Conservation (phyloP, 1,139 yeast genomes). For the Meyerozyma elateridarum region DNA sequence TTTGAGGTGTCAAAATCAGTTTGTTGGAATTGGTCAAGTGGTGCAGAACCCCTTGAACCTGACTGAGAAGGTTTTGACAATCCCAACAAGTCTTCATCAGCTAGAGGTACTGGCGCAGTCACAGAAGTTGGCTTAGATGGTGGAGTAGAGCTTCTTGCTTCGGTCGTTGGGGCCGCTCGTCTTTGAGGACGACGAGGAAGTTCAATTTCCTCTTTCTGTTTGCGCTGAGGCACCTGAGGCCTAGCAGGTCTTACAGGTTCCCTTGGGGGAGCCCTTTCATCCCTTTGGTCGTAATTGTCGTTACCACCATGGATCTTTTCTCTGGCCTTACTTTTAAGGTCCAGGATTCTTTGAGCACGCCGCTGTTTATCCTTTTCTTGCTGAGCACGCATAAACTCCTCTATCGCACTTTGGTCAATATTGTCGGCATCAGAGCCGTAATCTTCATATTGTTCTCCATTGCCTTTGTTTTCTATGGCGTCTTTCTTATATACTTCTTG, state of each 20-base stretch:
- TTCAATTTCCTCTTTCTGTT: neutral
- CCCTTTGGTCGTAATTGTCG: slow-evolving; percentile 1
- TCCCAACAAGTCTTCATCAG: slow-evolving; percentile 13
- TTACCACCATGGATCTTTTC: slow-evolving; percentile 15
- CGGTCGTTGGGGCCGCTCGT: slow-evolving; percentile 1
- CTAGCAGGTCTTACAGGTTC: neutral
- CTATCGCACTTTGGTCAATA: slow-evolving; percentile 39
- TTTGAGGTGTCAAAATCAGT: slow-evolving; percentile 56
- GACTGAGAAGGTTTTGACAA: slow-evolving; percentile 9
- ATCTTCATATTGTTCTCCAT: slow-evolving; percentile 33
- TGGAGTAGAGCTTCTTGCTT: slow-evolving; percentile 1
- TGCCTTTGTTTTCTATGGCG: slow-evolving; percentile 32
- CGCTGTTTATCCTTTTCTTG: slow-evolving; percentile 36
- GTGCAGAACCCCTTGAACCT: slow-evolving; percentile 10
- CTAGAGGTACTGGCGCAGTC: slow-evolving; percentile 2
- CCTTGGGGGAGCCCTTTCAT: neutral
- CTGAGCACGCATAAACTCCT: slow-evolving; percentile 35
- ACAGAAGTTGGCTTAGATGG: slow-evolving; percentile 5
- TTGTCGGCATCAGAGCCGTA: slow-evolving; percentile 45
- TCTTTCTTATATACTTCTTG: slow-evolving; percentile 45
- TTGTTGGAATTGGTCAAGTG: slow-evolving; percentile 39
- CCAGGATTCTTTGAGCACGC: slow-evolving; percentile 22
- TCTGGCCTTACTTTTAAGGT: slow-evolving; percentile 17
- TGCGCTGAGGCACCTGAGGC: neutral
- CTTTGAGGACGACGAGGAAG: slow-evolving; percentile 5